Evolutionary conservation across 176 grass and related monocot species (phyloP), one percentile per base, ranked within the genome.

Genomic region (Rhynchospora breviuscula): DNA sequence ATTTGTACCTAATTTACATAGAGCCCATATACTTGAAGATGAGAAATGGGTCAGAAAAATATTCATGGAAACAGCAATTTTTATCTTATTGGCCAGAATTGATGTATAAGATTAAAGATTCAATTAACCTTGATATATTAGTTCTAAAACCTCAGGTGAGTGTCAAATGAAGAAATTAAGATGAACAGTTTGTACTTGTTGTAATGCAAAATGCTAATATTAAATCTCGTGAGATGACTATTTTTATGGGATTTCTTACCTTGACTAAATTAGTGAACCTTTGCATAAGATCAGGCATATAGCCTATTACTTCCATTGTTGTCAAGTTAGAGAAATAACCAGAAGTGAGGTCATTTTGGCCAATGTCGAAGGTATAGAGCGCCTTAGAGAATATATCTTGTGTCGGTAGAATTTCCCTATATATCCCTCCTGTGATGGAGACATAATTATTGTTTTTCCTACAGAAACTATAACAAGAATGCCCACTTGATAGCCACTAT

Each of bases 311-410:
- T 90, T 99, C 85, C 22, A 88, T 83, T 5, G 88, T 90, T 3
- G 70, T 93, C 83, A 83, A 77, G 80, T 95, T 93, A 43, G 60
- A 67, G 47, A 99, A 93, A 74, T 92, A 99, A 67, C 88, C 79
- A 2, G 96, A 82, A 3, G 96, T 99, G 62, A 99, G 89, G 83
- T 95, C 96, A 15, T 99, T 99, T 84, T 99, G 96, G 22, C 96
- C 96, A 3, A 99, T 95, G 74, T 99, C 96, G 8, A 99, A 99
- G 48, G 96, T 95, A 85, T 99, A 99, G 6, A 99, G 89, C 12
- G 96, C 91, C 77, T 91, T 85, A 40, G 96, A 93, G 89, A 93
- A 95, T 79, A 89, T 89, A 59, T 95, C 89, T 8, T 88, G 76
- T 35, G 81, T 93, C 11, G 96, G 96, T 48, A 99, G 83, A 60